Conservation (phyloP, 1,284 basidiomycete genomes). For the Microbotryomycetes sp. region DNA sequence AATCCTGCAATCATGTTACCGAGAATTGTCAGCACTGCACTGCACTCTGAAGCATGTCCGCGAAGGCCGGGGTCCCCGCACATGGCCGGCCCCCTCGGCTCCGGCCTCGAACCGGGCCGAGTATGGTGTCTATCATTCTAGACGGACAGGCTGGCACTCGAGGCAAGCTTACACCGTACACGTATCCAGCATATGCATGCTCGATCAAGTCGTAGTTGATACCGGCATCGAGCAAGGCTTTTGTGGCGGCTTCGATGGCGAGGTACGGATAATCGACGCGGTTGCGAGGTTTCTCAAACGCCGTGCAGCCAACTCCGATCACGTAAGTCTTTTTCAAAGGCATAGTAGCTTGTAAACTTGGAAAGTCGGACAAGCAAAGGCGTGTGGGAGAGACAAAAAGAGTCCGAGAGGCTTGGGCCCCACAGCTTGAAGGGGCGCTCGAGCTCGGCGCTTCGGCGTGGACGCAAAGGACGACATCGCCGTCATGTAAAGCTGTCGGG, state of each 20-base stretch:
- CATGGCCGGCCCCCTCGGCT: too few species aligned
- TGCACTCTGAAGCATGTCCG: not conserved
- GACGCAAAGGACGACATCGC: too few species aligned
- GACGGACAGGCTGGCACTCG: too few species aligned
- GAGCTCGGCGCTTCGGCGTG: too few species aligned
- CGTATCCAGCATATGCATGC: constrained; percentile 67
- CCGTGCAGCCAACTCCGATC: constrained; percentile 68
- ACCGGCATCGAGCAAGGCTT: constrained; percentile 77
- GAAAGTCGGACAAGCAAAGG: not conserved
- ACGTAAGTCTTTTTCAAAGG: constrained; percentile 39
- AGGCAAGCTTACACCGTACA: constrained; percentile 25
- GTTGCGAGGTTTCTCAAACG: constrained; percentile 69
- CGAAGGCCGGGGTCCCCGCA: not conserved
- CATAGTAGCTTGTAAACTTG: not conserved
- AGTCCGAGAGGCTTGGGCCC: too few species aligned
- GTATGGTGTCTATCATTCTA: too few species aligned
- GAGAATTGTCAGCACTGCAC: not conserved
- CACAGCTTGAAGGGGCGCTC: too few species aligned
- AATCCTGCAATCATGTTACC: constrained; percentile 46
- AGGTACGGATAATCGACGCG: constrained; percentile 48
- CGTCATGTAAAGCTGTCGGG: too few species aligned
- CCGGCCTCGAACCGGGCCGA: too few species aligned
- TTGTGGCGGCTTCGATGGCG: constrained; percentile 73
- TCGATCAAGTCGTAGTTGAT: constrained; percentile 72
- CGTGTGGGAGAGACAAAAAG: too few species aligned